phyloP scores from a whole-genome alignment of 1,139 yeast genomes.

The Taphrina wiesneri region DNA sequence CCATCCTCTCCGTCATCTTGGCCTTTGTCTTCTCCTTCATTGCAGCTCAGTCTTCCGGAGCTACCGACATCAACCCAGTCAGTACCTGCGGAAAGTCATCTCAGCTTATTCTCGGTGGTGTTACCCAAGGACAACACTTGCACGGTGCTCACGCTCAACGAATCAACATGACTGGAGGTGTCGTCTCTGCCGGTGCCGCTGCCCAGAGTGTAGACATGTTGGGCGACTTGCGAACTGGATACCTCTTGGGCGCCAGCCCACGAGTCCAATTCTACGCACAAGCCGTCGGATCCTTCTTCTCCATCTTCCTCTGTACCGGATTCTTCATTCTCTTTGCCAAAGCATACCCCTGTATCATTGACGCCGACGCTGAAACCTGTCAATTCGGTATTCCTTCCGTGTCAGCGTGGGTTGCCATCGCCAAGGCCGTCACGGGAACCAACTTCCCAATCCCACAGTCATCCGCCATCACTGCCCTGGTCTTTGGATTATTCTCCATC shows the following conservation, averaged over 20 bases:
- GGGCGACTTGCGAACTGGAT: conserved; percentile 35
- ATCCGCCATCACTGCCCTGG: conserved; percentile 29
- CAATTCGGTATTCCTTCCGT: conserved; percentile 33
- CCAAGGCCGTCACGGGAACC: conserved; percentile 32
- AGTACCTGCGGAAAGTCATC: conserved; percentile 36
- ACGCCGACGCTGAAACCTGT: conserved; percentile 27
- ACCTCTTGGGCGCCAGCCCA: conserved; percentile 34
- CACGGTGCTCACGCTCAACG: conserved; percentile 24
- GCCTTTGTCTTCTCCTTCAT: conserved; percentile 35
- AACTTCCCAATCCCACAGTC: conserved; percentile 27
- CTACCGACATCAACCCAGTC: conserved; percentile 36
- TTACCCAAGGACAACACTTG: conserved; percentile 32
- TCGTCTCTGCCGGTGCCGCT: conserved; percentile 35
- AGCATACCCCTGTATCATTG: conserved; percentile 35
- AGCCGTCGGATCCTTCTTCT: conserved; percentile 31
- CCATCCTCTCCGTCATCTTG: conserved; percentile 30
- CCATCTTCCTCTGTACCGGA: conserved; percentile 32
- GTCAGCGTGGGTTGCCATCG: conserved; percentile 35
- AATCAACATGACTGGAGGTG: conserved; percentile 35
- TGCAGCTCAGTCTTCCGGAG: conserved; percentile 36
- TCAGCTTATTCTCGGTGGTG: conserved; percentile 34
- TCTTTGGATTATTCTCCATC: conserved; percentile 30
- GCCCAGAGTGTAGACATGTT: conserved; percentile 36
- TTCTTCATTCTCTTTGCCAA: conserved; percentile 34
- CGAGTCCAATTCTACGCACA: conserved; percentile 35